These are phyloP conservation scores for Beauveria australis DNA, from an alignment of 2,329 filamentous ascomycete genomes.

Conservation along the genomic window DNA sequence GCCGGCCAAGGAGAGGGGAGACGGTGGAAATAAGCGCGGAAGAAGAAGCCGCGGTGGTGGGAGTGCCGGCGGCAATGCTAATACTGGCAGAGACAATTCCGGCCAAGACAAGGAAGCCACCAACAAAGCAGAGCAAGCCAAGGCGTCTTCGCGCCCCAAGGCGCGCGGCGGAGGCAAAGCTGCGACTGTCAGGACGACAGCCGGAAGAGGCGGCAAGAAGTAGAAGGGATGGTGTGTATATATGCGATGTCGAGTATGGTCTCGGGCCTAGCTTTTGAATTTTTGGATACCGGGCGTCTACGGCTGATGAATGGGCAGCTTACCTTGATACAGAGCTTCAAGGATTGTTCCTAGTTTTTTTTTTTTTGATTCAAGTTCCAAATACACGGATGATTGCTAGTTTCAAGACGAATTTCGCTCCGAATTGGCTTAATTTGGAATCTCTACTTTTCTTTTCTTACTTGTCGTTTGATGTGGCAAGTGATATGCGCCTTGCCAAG, in stretches of 20 bases:
- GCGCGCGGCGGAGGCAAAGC: neutral
- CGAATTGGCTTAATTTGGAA: neutral
- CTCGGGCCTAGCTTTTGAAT: neutral
- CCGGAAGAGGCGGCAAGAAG: neutral
- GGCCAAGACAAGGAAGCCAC: neutral
- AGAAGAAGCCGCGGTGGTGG: slow-evolving; percentile 20
- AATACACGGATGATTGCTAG: neutral
- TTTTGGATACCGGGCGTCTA: neutral
- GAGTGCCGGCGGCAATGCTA: neutral
- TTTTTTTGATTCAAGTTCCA: neutral
- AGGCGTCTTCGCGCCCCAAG: neutral
- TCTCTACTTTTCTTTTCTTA: neutral
- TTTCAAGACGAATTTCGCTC: neutral
- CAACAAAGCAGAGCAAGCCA: neutral
- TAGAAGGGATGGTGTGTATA: neutral
- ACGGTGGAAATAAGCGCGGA: slow-evolving; percentile 22
- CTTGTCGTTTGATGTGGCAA: neutral
- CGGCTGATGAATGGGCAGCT: neutral
- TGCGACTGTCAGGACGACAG: neutral
- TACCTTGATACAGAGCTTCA: neutral
- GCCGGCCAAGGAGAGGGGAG: slow-evolving; percentile 34
- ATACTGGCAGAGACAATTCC: neutral
- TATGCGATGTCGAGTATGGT: neutral
- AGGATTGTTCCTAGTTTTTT: neutral
- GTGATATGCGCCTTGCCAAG: neutral